Base-by-base conservation (phyloP, 2,329 filamentous ascomycete species). In the Helotiales sp. region DNA sequence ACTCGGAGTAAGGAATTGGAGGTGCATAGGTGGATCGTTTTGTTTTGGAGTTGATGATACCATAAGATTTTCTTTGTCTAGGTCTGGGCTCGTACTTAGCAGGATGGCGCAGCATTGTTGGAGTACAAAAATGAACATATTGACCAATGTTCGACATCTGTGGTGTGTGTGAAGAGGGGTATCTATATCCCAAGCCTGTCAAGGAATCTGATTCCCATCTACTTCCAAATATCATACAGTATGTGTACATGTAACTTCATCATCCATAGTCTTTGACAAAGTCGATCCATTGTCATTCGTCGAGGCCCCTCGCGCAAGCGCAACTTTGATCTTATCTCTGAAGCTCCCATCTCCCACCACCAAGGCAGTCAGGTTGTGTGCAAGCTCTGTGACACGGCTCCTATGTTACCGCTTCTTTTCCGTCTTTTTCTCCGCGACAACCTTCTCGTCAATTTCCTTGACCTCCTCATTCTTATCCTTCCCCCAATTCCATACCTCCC, bases 401-500 rank as follows among this genome's bases (percentile, higher is more conserved):
- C 19, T 10, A 6, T 3, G 3, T 7, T 44, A 44, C 29, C 52
- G 59, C 44, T 63, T 57, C 40, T 59, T 64, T 4, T 38, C 48
- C 29, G 57, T 33, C 29, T 63, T 55, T 46, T 55, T 54, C 49
- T 64, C 59, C 42, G 53, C 42, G n/a, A 61, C 57, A 53, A 58
- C 62, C 55, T 65, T 60, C 63, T 66, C 65, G 49, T 65, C 67
- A 44, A 55, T 44, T 59, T 68, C 67, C 54, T 67, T 63, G 10
- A 66, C 62, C 59, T 67, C 63, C 44, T 67, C 66, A 22, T 52
- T 54, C 66, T 74, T 74, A 52, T 73, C 71, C 68, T 73, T 72
- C 42, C 74, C 74, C 73, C 74, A 74, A 67, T 73, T 77, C 74
- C 73, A 76, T 53, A 78, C 76, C 46, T 78, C 76, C 75, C 74